These are phyloP conservation scores for Daldinia sp. DNA, from an alignment of 2,329 filamentous ascomycete species.

Conservation along the genomic window DNA sequence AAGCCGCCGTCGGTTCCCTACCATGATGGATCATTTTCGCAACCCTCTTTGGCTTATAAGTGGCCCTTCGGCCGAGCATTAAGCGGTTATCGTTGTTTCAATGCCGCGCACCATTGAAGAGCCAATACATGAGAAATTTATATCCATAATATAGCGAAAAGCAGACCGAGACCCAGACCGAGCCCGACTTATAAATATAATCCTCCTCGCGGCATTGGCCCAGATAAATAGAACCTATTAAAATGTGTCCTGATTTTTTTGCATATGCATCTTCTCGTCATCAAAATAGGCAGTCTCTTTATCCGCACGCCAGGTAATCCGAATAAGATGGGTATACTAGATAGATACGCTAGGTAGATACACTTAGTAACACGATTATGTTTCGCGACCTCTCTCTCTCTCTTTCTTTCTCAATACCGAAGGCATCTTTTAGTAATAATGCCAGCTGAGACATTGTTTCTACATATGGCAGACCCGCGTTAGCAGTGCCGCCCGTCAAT, in stretches of 20 bases:
- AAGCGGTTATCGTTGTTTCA: slow-evolving; percentile 3
- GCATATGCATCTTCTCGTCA: background rate
- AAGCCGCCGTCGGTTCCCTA: background rate
- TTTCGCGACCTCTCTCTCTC: background rate
- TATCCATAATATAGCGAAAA: background rate
- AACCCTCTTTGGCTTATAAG: background rate
- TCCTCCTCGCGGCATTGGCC: slow-evolving; percentile 2
- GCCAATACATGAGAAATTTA: too few relatives aligned
- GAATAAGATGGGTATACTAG: slow-evolving; percentile 5
- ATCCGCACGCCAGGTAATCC: slow-evolving; percentile 4
- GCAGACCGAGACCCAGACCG: slow-evolving; percentile 5
- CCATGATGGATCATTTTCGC: background rate
- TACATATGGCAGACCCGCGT: background rate
- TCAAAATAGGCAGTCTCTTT: slow-evolving; percentile 5
- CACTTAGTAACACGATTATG: slow-evolving; percentile 7
- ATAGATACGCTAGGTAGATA: background rate
- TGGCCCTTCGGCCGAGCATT: background rate
- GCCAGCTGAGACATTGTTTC: background rate
- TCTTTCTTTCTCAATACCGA: background rate
- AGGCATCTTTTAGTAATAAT: background rate
- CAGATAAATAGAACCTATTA: slow-evolving; percentile 9
- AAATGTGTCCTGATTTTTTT: background rate
- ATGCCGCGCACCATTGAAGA: background rate
- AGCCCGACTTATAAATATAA: slow-evolving; percentile 7
- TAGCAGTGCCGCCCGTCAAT: slow-evolving; percentile 35